Conservation (phyloP, 75 land plant genomes). For the Selaginella tamariscina region DNA sequence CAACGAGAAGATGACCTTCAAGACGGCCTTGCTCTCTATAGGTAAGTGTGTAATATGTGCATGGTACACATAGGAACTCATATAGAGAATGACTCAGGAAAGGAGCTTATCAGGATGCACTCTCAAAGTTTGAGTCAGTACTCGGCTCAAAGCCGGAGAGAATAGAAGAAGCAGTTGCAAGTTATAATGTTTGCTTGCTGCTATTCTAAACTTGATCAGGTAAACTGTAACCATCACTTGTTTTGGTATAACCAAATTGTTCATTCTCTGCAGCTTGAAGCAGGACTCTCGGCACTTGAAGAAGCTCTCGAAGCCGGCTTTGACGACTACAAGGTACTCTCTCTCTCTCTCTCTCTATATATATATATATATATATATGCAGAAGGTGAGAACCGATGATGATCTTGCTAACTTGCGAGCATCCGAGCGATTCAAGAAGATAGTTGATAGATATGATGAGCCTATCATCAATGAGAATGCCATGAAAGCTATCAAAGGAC, state of each 20-base stretch:
- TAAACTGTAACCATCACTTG: constrained; percentile 17
- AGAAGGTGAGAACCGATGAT: constrained; percentile 78
- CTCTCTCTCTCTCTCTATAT: no score
- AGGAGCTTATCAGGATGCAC: constrained; percentile 67
- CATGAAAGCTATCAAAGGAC: constrained; percentile 70
- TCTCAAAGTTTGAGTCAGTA: constrained; percentile 82
- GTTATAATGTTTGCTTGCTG: constrained; percentile 98
- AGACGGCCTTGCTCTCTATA: constrained; percentile 73
- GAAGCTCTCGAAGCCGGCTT: constrained; percentile 81
- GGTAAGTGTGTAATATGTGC: constrained; percentile 23
- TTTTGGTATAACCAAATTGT: not conserved
- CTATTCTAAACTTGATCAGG: constrained; percentile 89
- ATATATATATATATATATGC: no score
- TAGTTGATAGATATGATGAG: constrained; percentile 83
- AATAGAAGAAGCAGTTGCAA: constrained; percentile 66
- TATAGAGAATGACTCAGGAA: constrained; percentile 23
- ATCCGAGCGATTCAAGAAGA: constrained; percentile 55
- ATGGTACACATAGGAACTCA: not conserved
- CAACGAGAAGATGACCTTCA: constrained; percentile 55
- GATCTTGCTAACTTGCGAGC: constrained; percentile 59
- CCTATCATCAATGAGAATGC: constrained; percentile 96
- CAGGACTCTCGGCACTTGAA: constrained; percentile 84
- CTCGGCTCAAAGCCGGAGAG: constrained; percentile 74
- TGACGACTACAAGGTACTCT: constrained; percentile 93
- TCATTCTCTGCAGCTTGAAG: constrained; percentile 48